Conservation (phyloP, 75 land plant species). For the Pinus taeda region DNA sequence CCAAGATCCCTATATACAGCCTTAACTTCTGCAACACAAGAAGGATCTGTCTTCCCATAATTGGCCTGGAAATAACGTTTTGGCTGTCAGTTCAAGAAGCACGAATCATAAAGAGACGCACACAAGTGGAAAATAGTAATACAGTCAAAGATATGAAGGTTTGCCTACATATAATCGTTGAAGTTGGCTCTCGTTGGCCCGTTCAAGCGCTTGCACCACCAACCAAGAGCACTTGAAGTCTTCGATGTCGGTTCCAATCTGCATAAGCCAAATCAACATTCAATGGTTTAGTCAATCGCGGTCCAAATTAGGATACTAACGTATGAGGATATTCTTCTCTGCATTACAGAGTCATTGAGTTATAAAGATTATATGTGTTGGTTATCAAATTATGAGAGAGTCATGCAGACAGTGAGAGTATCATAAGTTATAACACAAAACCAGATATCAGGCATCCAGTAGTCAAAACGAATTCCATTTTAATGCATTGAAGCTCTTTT, state of each 20-base stretch:
- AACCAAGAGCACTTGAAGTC: constrained; percentile 99
- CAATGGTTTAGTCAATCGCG: neutral
- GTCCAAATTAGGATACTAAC: neutral
- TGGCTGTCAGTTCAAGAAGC: neutral
- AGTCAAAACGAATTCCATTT: neutral
- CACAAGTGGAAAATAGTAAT: no score
- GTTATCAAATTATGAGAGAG: neutral
- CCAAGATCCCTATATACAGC: constrained; percentile 62
- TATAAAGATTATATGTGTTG: neutral
- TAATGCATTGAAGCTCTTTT: neutral
- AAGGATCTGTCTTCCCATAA: constrained; percentile 62
- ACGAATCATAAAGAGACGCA: constrained; percentile 6
- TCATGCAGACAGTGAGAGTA: neutral
- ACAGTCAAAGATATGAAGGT: neutral
- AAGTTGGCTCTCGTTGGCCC: constrained; percentile 68
- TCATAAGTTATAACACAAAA: neutral
- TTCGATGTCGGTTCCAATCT: constrained; percentile 99
- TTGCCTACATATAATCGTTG: constrained; percentile 42
- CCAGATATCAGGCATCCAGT: neutral
- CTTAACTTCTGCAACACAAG: constrained; percentile 64
- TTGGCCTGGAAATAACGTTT: constrained; percentile 38
- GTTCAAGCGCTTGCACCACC: constrained; percentile 90
- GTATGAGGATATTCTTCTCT: neutral
- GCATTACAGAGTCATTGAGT: neutral
- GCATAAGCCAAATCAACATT: constrained; percentile 1